Conservation (phyloP, 2,329 filamentous ascomycete genomes). For the Shiraia bambusicola region DNA sequence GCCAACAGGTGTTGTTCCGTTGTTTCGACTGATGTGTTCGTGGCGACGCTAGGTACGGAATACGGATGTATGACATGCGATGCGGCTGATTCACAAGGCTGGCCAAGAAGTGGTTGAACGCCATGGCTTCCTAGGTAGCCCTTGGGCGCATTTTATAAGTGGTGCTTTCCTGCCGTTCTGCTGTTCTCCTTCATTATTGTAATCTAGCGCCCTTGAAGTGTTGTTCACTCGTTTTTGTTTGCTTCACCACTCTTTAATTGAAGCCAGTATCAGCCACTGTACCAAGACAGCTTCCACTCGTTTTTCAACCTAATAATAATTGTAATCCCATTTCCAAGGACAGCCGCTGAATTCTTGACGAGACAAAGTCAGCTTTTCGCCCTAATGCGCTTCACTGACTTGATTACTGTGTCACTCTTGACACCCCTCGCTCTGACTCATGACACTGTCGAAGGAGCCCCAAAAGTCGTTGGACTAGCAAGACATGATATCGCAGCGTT, state of each 20-base stretch:
- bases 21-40: too few species aligned
- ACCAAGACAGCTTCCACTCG: slow-evolving; percentile 6
- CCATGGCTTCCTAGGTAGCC: slow-evolving; percentile 4
- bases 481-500: slow-evolving; percentile 22
- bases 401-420: slow-evolving; percentile 30
- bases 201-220: slow-evolving; percentile 10
- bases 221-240: slow-evolving; percentile 18
- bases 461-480: slow-evolving; percentile 36
- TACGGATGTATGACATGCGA: slow-evolving; percentile 6
- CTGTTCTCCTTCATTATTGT: slow-evolving; percentile 8
- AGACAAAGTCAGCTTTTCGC: background rate
- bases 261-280: slow-evolving; percentile 8
- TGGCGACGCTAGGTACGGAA: too few species aligned
- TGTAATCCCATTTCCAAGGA: background rate
- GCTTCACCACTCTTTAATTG: slow-evolving; percentile 5
- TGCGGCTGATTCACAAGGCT: slow-evolving; percentile 6
- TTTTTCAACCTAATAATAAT: slow-evolving; percentile 1
- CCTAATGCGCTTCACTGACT: slow-evolving; percentile 36
- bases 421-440: slow-evolving; percentile 38
- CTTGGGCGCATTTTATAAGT: slow-evolving; percentile 1
- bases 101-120: slow-evolving; percentile 12
- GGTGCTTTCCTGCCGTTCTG: background rate
- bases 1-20: too few species aligned
- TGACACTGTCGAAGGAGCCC: slow-evolving; percentile 25
- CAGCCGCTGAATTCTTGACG: background rate